Conservation (phyloP, 106 monocot genomes). For the Posidonia australis region DNA sequence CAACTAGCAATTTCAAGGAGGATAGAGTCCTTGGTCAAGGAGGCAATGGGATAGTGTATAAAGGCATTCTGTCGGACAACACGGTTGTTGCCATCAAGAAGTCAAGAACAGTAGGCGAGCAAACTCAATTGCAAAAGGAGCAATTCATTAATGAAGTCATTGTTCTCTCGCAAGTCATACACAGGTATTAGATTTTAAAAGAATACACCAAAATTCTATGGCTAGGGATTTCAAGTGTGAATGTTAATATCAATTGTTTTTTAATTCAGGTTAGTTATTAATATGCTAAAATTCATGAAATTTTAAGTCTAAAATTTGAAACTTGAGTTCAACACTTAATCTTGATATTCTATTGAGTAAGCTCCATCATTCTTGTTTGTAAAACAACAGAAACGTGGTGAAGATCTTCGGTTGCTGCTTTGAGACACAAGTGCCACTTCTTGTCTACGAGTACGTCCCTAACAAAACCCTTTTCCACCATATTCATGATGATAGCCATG, state of each 20-base stretch:
- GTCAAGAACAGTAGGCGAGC: not conserved
- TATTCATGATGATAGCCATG: not conserved
- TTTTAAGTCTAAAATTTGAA: no score
- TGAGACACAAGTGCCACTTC: not conserved
- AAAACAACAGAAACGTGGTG: no score
- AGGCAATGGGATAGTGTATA: constrained; percentile 1
- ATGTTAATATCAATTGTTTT: no score
- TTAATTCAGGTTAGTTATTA: no score
- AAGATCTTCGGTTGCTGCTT: constrained; percentile 3
- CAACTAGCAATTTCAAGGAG: not conserved
- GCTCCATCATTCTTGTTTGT: no score
- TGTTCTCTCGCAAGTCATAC: not conserved
- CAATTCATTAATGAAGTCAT: constrained; percentile 2
- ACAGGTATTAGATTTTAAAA: no score
- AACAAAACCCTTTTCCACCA: not conserved
- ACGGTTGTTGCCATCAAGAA: not conserved
- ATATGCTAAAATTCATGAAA: no score
- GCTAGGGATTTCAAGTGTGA: no score
- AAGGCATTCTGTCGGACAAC: not conserved
- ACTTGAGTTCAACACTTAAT: no score
- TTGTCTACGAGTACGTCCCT: constrained; percentile 4
- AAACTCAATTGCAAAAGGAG: not conserved
- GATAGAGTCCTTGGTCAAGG: not conserved
- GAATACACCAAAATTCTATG: no score
- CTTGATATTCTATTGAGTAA: no score